Evolutionary conservation across 2,329 filamentous ascomycete genomes (phyloP).

Genomic region (Neocatenulostroma microsporum): DNA sequence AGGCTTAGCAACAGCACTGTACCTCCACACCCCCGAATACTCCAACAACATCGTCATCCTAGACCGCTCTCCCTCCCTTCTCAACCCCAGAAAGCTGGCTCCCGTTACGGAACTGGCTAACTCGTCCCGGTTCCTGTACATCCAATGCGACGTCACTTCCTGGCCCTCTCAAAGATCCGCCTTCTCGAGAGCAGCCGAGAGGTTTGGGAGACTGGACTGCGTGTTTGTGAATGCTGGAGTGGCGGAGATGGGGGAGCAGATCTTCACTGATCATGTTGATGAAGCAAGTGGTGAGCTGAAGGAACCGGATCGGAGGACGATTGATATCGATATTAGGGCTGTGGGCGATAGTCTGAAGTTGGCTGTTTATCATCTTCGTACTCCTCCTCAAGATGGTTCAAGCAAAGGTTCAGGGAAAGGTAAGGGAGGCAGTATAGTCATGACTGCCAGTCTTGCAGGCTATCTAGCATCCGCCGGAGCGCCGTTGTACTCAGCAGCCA

Average conservation of each 20-base stretch:
- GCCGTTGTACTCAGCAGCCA: conserved; percentile 43
- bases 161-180: conserved; percentile 40
- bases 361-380: conserved; percentile 41
- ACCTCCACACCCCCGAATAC: conserved; percentile 20
- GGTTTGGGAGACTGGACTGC: conserved; percentile 39
- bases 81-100: no score
- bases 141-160: conserved; percentile 38
- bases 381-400: conserved; percentile 15
- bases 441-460: conserved; percentile 44
- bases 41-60: conserved; percentile 24
- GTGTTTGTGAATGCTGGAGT: conserved; percentile 47
- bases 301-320: conserved; percentile 39
- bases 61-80: conserved; percentile 17
- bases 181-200: conserved; percentile 35
- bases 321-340: conserved; percentile 42
- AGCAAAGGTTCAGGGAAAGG: conserved; percentile 22
- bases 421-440: conserved; percentile 38
- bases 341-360: conserved; percentile 42
- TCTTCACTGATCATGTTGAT: conserved; percentile 42
- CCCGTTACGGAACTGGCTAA: conserved; percentile 13
- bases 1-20: conserved; percentile 25
- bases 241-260: conserved; percentile 42
- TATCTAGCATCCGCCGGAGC: conserved; percentile 43
- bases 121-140: conserved; percentile 24
- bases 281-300: conserved; percentile 34